Base-by-base conservation (phyloP, 1,284 basidiomycete species). In the Inonotus hispidus region DNA sequence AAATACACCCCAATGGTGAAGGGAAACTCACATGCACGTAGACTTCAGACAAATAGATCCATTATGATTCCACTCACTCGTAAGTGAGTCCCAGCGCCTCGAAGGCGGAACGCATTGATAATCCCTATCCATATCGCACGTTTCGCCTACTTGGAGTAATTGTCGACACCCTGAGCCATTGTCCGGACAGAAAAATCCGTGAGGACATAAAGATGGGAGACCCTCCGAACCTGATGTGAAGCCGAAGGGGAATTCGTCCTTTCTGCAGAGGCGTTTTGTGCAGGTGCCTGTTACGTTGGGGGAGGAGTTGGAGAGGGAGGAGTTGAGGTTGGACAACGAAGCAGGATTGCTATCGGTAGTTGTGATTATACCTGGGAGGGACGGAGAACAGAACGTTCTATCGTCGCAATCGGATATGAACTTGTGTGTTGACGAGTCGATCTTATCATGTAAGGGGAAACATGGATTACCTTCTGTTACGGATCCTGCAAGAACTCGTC, bases 71-170 rank as follows among this genome's bases (percentile, higher is more conserved):
- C 63, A 68, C 69, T 77, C 5, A 77, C 74, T 21, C 81, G 70
- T 76, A 70, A 10, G 29, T 23, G 19, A 10, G 35, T 68, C 68
- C 67, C 71, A 75, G 62, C 81, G 73, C 13, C 72, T 66, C 1
- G 84, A 77, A n/a, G 2, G 16, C 1, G 80, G 73, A 10, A 72
- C 71, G 66, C 87, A 90, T 68, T 89, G 82, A 62, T 90, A 87
- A 70, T 92, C 88, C 41, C 88, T 76, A 65, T 85, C 83, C 66
- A 90, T 73, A 71, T 91, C 83, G 70, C 89, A 92, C 0, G 75
- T 52, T 21, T 71, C 72, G 2, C 87, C 87, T 0, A 80, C 71
- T 0, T 70, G 63, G 0, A 79, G 70, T 56, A 83, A 72, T 2
- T 71, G 67, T 56, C 75, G 69, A 70, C 90, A 93, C 1, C 77